Percentiles rank a stretch among this genome's conserved stretches.
Evolutionary conservation across 805 yeast genomes (phyloP).

Genomic region (Barnettozyma sp.): DNA sequence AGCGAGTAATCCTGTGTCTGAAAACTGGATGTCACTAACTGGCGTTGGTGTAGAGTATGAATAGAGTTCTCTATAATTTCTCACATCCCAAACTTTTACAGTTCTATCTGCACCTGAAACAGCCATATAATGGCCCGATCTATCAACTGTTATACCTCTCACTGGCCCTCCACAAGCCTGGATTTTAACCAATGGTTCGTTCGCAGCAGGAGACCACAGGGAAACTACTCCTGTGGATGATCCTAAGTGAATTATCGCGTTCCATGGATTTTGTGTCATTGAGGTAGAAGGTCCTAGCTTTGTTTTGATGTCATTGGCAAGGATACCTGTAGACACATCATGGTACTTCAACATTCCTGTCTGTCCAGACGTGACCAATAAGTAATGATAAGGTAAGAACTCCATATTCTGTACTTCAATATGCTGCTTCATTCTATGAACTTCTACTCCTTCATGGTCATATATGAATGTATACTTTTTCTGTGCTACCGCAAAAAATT

Average conservation of each 20-base stretch:
- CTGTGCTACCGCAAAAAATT: conserved; percentile 94
- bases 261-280: conserved; percentile 90
- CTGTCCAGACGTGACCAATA: conserved; percentile 82
- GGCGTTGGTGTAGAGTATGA: conserved; percentile 69
- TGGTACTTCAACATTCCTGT: conserved; percentile 87
- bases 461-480: conserved; percentile 89
- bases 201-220: conserved; percentile 87
- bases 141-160: conserved; percentile 74
- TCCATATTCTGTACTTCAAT: conserved; percentile 77
- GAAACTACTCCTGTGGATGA: conserved; percentile 90
- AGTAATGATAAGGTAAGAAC: conserved; percentile 87
- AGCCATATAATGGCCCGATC: conserved; percentile 93
- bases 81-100: conserved; percentile 87
- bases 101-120: conserved; percentile 83
- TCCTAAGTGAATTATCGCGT: conserved; percentile 90
- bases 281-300: conserved; percentile 86
- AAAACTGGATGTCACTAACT: conserved; percentile 68
- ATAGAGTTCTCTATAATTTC: conserved; percentile 73
- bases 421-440: conserved; percentile 88
- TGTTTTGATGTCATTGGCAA: conserved; percentile 79
- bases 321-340: conserved; percentile 87
- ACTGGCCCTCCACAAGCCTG: conserved; percentile 78
- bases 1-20: conserved; percentile 81
- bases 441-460: conserved; percentile 84
- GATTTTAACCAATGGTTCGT: conserved; percentile 77